These are phyloP conservation scores for Parmelia sp. DNA, from an alignment of 495 filamentous ascomycete species.

Conservation along the genomic window DNA sequence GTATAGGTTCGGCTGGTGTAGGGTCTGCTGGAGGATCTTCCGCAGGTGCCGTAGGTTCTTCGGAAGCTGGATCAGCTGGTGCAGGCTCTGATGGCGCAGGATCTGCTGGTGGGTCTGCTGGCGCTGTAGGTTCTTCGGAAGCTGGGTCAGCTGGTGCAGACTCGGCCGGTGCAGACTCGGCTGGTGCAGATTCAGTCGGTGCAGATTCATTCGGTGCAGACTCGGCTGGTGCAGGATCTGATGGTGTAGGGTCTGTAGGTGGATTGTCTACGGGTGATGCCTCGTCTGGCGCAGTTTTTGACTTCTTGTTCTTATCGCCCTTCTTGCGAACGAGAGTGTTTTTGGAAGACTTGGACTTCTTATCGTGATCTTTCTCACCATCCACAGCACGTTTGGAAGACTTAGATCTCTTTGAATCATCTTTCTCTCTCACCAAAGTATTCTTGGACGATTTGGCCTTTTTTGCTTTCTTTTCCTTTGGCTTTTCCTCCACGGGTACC, in stretches of 20 bases:
- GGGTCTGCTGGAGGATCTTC: not conserved
- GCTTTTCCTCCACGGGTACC: slow-evolving; percentile 5
- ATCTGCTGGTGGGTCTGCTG: not conserved
- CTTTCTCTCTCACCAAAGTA: slow-evolving; percentile 8
- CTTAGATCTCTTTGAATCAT: slow-evolving; percentile 5
- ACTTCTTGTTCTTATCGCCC: slow-evolving; percentile 9
- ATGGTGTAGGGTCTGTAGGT: slow-evolving; percentile 1
- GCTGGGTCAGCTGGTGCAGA: not conserved
- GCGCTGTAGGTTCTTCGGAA: not conserved
- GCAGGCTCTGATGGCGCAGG: not conserved
- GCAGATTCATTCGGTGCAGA: not conserved
- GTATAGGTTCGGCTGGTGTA: not conserved
- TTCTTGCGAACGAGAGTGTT: not conserved
- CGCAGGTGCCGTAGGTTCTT: not conserved
- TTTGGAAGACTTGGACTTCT: slow-evolving; percentile 8
- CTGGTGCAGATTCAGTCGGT: not conserved
- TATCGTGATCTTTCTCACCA: slow-evolving; percentile 8
- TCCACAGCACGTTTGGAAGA: not conserved
- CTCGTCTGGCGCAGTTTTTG: slow-evolving; percentile 8
- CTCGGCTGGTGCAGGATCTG: slow-evolving; percentile 3
- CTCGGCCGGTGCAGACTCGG: not conserved
- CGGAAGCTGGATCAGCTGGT: not conserved
- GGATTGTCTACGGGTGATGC: not conserved
- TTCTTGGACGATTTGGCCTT: slow-evolving; percentile 14
- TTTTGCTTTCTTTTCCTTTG: slow-evolving; percentile 20